phyloP scores from a whole-genome alignment of 2,329 filamentous ascomycete genomes.

The Microcyclospora tardicrescens region DNA sequence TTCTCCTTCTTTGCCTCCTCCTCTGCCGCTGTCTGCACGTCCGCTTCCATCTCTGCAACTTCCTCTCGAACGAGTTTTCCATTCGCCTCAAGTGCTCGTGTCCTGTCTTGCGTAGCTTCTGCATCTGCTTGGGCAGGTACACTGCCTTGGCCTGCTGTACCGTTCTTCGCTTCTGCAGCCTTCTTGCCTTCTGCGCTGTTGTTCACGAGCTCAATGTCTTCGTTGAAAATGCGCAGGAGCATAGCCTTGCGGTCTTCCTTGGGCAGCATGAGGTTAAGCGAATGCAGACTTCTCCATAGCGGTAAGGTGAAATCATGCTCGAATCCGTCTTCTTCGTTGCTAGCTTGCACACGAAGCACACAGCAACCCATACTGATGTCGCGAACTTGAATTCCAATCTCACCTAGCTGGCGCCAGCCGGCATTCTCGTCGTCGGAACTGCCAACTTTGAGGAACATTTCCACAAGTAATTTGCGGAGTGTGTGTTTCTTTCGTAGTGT shows the following conservation, averaged over 20 bases:
- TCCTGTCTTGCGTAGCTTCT: background rate
- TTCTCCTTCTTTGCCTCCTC: background rate
- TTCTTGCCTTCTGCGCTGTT: constrained; percentile 24
- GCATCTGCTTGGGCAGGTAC: background rate
- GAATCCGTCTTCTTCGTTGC: constrained; percentile 36
- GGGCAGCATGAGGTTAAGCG: constrained; percentile 91
- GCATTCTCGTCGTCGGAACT: constrained; percentile 31
- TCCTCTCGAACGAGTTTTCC: background rate
- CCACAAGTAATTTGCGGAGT: constrained; percentile 67
- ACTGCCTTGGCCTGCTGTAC: constrained; percentile 1
- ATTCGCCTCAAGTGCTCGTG: background rate
- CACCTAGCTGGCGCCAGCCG: constrained; percentile 62
- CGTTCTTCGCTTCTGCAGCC: constrained; percentile 2
- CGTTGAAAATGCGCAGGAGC: constrained; percentile 82
- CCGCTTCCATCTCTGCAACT: background rate
- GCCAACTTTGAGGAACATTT: constrained; percentile 88
- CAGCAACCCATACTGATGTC: constrained; percentile 84
- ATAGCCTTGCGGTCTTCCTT: constrained; percentile 91
- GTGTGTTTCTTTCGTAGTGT: constrained; percentile 65
- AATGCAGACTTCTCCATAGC: constrained; percentile 84
- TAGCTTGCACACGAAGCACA: constrained; percentile 57
- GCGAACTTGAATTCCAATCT: constrained; percentile 73
- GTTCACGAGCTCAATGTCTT: constrained; percentile 72
- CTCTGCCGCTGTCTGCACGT: background rate
- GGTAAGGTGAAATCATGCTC: constrained; percentile 76